Base-by-base conservation (phyloP, 1,284 basidiomycete species). In the Pseudozyma tsukubaensis region DNA sequence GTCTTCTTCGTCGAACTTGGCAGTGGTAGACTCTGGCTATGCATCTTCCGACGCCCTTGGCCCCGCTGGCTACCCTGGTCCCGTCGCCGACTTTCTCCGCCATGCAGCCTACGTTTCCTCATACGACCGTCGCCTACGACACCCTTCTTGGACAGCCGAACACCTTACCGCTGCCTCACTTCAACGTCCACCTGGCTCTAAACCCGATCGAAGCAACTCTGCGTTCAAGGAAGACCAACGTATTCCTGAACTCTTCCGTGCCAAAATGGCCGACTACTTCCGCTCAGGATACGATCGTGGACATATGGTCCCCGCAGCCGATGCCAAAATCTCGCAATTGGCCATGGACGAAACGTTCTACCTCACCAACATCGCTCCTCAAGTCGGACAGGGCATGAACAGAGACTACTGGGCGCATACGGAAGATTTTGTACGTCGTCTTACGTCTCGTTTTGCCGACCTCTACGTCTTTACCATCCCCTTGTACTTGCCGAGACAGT, bases 321-420 rank as follows among this genome's bases (percentile, higher is more conserved):
- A 99, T 85, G 95, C 94, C 9, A 98, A 97, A 84, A 86, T 87
- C n/a, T 93, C 91, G 24, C 87, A 97, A 88, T 88, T 89, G 63
- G 97, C 96, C 4, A 98, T 99, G 96, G 86, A 98, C 84, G 94
- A 99, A 86, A 99, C 97, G 0, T 99, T 99, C 86, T 86, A 92
- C 44, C 86, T 99, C 51, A 91, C 93, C 4, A 99, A 99, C 83
- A 98, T 99, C 59, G 95, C 97, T 0, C 97, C 97, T 39, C 97
- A 99, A 88, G 94, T 99, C 12, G 97, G 97, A 2, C 92, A 90
- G 48, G 96, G 96, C 0, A 99, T 99, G 88, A 99, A 99, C 84
- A 88, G 97, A 57, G 94, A 99, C 84, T 99, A 94, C 93, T 82
- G 80, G 80, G 81, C 80, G 12, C 77, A 78, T 45, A 77, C 74